phyloP scores from a whole-genome alignment of 352 stramenopile species.

The Discostella stelligera region DNA sequence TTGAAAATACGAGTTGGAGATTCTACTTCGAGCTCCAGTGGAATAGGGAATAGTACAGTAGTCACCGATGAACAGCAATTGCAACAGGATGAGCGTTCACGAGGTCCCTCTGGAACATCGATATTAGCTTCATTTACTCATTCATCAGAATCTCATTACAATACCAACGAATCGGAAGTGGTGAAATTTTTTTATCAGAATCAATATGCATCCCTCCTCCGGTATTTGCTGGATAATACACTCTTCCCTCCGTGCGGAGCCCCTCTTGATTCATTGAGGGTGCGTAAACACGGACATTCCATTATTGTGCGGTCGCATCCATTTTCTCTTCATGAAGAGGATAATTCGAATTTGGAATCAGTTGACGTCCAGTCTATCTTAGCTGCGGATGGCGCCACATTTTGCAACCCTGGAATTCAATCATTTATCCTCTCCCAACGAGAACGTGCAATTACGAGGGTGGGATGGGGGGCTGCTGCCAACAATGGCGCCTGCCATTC shows the following conservation, averaged over 20 bases:
- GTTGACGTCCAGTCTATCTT: slow-evolving; percentile 47
- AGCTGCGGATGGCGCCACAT: slow-evolving; percentile 43
- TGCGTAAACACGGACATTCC: slow-evolving; percentile 51
- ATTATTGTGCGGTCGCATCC: slow-evolving; percentile 25
- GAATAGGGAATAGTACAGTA: neutral
- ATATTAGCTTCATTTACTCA: slow-evolving; percentile 36
- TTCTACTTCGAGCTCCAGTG: slow-evolving; percentile 13
- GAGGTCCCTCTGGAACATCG: slow-evolving; percentile 42
- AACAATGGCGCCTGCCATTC: slow-evolving; percentile 45
- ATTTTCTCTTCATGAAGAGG: slow-evolving; percentile 2
- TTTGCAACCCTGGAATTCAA: slow-evolving; percentile 41
- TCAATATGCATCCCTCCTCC: slow-evolving; percentile 41
- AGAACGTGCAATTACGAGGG: slow-evolving; percentile 8
- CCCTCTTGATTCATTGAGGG: slow-evolving; percentile 48
- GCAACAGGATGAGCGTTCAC: slow-evolving; percentile 28
- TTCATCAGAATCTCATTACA: slow-evolving; percentile 1
- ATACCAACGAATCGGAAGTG: slow-evolving; percentile 9
- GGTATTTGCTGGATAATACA: slow-evolving; percentile 43
- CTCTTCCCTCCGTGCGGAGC: slow-evolving; percentile 49
- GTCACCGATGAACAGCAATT: slow-evolving; percentile 21
- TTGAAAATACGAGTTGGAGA: slow-evolving; percentile 45
- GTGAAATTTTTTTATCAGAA: slow-evolving; percentile 33
- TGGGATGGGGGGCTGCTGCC: slow-evolving; percentile 37
- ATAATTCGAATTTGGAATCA: slow-evolving; percentile 10
- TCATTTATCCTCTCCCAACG: slow-evolving; percentile 40